Evolutionary conservation across 495 filamentous ascomycete genomes (phyloP), one percentile per base, ranked within the genome.

Genomic region (Penicillium dipodomyicola): DNA sequence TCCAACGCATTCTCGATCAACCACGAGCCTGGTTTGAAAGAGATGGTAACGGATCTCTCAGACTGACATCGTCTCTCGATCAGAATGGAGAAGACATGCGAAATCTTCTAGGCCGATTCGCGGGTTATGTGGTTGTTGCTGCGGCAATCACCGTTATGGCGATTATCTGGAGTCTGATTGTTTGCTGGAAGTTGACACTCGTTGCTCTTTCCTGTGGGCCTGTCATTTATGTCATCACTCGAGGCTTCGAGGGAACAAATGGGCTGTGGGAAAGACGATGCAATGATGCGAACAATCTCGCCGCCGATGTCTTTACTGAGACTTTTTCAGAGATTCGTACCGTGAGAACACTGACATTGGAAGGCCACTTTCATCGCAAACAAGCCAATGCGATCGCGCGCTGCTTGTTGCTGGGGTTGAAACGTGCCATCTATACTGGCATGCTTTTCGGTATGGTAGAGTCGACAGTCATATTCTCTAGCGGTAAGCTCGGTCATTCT

Each of bases 81-180:
- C 81, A 89, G 47, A 87, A 93, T 63, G 89, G 85, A 2, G 94
- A 97, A 69, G 90, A 96, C 63, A 92, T 92, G 81, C 80, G 87
- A 4, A 90, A 91, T 56, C 67, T 97, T 0, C 73, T 96, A 2
- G 87, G 89, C 10, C 82, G 88, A 40, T 96, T 95, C 64, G 82
- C 84, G 6, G 87, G 84, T 4, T 83, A 85, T 41, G 66, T 87
- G 0, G 80, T 92, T 14, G 82, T 89, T 5, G 83, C 86, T 5
- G 63, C 76, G 5, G 51, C 80, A 10, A 91, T 94, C 78, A 80
- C 87, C 15, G 35, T 73, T 1, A 81, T 87, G 17, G 81, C 91
- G 0, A 56, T 95, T 7, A 60, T 81, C 5, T 97, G 91, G 91
- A 86, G 89, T 45, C 62, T 96, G 47, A 60, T 79, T 0, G 79